Evolutionary conservation across 108 stramenopile species (phyloP).

Genomic region (Cyclotella baltica): DNA sequence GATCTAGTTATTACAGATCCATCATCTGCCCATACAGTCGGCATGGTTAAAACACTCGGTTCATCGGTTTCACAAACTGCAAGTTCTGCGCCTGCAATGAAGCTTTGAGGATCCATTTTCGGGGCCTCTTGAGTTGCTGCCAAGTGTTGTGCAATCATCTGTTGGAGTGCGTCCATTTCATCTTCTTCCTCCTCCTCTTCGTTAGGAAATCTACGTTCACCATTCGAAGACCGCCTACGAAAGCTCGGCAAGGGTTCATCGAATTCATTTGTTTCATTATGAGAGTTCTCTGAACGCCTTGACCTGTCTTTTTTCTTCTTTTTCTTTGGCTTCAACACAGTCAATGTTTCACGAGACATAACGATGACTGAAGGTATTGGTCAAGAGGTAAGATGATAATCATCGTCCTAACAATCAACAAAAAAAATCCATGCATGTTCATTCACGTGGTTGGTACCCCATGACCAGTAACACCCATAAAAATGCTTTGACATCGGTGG

Average conservation of each 20-base stretch:
- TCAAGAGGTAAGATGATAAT: too few species aligned
- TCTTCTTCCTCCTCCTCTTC: neutral
- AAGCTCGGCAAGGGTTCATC: too few species aligned
- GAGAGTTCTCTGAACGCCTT: neutral
- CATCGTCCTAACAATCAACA: too few species aligned
- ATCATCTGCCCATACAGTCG: conserved; percentile 1
- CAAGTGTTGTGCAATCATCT: conserved; percentile 1
- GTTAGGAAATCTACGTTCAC: neutral
- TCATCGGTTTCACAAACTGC: conserved; percentile 9
- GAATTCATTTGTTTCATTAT: too few species aligned
- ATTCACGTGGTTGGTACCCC: too few species aligned
- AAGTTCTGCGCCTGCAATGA: conserved; percentile 10
- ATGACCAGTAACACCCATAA: too few species aligned
- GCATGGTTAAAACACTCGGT: conserved; percentile 9
- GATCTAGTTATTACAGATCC: neutral
- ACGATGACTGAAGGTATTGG: too few species aligned
- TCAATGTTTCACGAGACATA: neutral
- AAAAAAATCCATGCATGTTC: too few species aligned
- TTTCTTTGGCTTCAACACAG: neutral
- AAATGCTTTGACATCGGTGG: too few species aligned
- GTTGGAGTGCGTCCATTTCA: conserved; percentile 18
- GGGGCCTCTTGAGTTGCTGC: neutral
- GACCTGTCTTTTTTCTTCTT: conserved; percentile 4
- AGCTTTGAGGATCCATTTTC: conserved; percentile 2
- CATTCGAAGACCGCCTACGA: neutral